A percentile compares a stretch with the other conserved stretches of the same genome.
Evolutionary conservation across 2,329 filamentous ascomycete genomes (phyloP).

Genomic region (Didymella sp.): DNA sequence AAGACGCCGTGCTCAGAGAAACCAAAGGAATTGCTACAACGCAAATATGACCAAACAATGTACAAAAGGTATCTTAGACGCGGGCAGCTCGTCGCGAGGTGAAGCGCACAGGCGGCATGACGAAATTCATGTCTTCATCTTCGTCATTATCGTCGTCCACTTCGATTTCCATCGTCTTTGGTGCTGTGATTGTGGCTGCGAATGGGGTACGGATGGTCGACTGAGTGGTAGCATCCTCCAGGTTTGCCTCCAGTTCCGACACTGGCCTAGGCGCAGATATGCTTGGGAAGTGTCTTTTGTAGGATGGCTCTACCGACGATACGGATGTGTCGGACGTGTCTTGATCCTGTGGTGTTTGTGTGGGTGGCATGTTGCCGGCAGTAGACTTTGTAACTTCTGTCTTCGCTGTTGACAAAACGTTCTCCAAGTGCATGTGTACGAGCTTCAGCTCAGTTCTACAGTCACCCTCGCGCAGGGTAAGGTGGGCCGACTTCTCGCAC

Average conservation of each 20-base stretch:
- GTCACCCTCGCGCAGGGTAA: slow-evolving; percentile 86
- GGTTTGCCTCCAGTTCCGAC: slow-evolving; percentile 10
- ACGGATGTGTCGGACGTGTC: slow-evolving; percentile 28
- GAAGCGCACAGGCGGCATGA: slow-evolving; percentile 48
- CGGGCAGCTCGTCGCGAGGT: slow-evolving; percentile 39
- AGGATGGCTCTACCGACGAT: slow-evolving; percentile 24
- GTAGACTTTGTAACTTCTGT: slow-evolving; percentile 42
- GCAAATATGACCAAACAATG: slow-evolving; percentile 25
- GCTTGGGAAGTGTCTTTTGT: slow-evolving; percentile 27
- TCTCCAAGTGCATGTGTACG: slow-evolving; percentile 69
- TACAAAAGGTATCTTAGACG: slow-evolving; percentile 15
- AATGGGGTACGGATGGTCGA: slow-evolving; percentile 9
- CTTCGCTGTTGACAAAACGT: slow-evolving; percentile 67
- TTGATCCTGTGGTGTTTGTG: slow-evolving; percentile 21
- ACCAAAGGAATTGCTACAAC: slow-evolving; percentile 38
- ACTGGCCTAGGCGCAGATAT: slow-evolving; percentile 15
- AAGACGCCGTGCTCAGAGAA: slow-evolving; percentile 9
- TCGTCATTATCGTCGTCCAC: slow-evolving; percentile 46
- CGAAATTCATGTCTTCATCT: slow-evolving; percentile 42
- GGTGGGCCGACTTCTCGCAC: slow-evolving; percentile 86
- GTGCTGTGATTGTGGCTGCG: slow-evolving; percentile 10
- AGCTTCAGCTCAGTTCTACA: slow-evolving; percentile 78
- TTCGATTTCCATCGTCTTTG: slow-evolving; percentile 44
- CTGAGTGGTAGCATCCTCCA: slow-evolving; percentile 12
- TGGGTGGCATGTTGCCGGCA: slow-evolving; percentile 25